phyloP scores from a whole-genome alignment of 306 rosid genomes.

The Cicer bijugum region DNA sequence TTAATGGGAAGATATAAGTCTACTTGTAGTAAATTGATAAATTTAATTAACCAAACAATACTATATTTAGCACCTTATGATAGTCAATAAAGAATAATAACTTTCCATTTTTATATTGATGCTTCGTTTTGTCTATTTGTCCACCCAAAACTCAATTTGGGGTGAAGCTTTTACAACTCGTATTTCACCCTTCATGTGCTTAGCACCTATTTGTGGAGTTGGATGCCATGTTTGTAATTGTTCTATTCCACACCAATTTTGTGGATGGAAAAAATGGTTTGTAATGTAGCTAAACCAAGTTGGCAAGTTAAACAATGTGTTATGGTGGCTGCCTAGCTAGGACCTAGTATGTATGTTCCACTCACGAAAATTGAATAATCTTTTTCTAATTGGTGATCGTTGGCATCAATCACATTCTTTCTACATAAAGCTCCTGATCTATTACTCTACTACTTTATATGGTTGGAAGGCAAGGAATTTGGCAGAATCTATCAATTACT shows the following conservation, averaged over 20 bases:
- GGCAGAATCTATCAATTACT: too few species aligned
- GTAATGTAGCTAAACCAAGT: constrained; percentile 23
- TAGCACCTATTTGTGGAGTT: constrained; percentile 32
- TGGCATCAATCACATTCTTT: constrained; percentile 30
- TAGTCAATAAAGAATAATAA: constrained; percentile 10
- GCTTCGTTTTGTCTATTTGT: constrained; percentile 6
- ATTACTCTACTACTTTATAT: constrained; percentile 8
- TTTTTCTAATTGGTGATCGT: constrained; percentile 25
- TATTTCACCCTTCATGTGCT: constrained; percentile 27
- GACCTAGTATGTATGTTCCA: constrained; percentile 28
- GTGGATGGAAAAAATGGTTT: constrained; percentile 20
- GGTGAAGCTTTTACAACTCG: not conserved
- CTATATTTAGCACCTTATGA: constrained; percentile 30
- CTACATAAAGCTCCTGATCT: constrained; percentile 14
- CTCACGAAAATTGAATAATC: constrained; percentile 15
- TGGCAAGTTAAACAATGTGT: constrained; percentile 7
- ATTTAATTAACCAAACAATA: constrained; percentile 31
- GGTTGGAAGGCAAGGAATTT: not conserved
- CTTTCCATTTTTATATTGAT: constrained; percentile 11
- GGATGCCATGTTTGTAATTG: constrained; percentile 23
- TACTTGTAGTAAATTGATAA: constrained; percentile 37
- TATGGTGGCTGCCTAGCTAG: constrained; percentile 11
- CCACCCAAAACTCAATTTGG: constrained; percentile 37
- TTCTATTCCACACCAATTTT: constrained; percentile 14
- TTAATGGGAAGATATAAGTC: constrained; percentile 54